Conservation (phyloP, 441 rosid genomes). For the Geranium incanum region DNA sequence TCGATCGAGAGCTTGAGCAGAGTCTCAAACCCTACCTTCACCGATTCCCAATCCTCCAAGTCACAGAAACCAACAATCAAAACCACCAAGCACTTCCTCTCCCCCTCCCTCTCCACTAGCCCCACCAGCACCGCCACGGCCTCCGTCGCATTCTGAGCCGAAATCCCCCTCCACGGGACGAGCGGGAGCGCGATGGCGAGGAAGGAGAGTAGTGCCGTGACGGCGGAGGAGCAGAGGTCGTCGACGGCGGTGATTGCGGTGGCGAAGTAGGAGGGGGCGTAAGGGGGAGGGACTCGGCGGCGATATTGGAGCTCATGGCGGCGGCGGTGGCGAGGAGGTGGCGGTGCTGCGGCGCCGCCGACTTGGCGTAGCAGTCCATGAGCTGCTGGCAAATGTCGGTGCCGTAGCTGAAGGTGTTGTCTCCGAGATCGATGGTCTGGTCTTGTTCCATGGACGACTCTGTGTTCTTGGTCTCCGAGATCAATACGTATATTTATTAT, state of each 20-base stretch:
- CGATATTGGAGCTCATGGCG: slow-evolving; percentile 76
- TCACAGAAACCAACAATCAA: slow-evolving; percentile 54
- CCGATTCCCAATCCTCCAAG: slow-evolving; percentile 59
- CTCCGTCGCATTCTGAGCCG: slow-evolving; percentile 49
- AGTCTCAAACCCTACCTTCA: slow-evolving; percentile 45
- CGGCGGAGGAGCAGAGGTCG: slow-evolving; percentile 32
- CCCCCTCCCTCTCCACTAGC: slow-evolving; percentile 30
- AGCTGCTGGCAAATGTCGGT: slow-evolving; percentile 73
- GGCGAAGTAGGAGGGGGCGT: slow-evolving; percentile 61
- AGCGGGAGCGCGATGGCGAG: slow-evolving; percentile 49
- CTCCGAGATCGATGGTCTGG: background rate
- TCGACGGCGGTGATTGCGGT: slow-evolving; percentile 60
- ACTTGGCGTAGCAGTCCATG: slow-evolving; percentile 75
- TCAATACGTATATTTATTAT: too few relatives aligned
- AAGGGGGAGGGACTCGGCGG: slow-evolving; percentile 51
- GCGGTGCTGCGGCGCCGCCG: slow-evolving; percentile 76
- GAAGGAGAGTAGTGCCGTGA: slow-evolving; percentile 67
- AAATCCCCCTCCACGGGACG: slow-evolving; percentile 43
- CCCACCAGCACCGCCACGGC: slow-evolving; percentile 54
- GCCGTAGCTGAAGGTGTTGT: background rate
- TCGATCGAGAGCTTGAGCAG: slow-evolving; percentile 59
- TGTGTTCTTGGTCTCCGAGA: background rate
- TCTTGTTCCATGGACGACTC: background rate
- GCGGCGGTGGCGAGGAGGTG: slow-evolving; percentile 86
- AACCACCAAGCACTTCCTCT: slow-evolving; percentile 61